Base-by-base conservation (phyloP, 495 filamentous ascomycete genomes). In the Penicillium manginii region DNA sequence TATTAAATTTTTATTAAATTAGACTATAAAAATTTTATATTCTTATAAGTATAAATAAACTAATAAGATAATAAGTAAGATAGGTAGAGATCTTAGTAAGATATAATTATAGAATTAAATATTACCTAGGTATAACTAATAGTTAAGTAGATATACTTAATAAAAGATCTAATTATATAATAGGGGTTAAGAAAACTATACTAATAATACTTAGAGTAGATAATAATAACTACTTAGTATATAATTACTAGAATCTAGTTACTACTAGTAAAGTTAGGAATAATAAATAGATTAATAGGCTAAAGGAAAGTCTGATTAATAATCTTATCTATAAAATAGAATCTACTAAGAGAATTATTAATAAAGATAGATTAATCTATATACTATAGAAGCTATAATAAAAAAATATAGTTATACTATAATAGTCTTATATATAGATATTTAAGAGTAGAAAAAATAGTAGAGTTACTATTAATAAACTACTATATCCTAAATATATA, bases 1-100 rank as follows among this genome's bases (percentile, higher is more conserved):
- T 18, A 69, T 11, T 11, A 26, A 31, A 21, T 66, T 11, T 50
- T 55, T 3, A 52, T 67, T 6, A 59, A 57, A 35, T 64, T 39
- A 4, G 62, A 73, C 40, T 35, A 70, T 22, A 46, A 59, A 17
- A 69, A 64, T 48, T 60, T 71, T 0, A 52, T 39, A 15, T 57
- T 31, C 7, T 72, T 17, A 63, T 45, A 1, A 63, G 15, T 10
- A 61, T 23, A 8, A 67, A 69, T 33, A 23, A 48, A 22, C 37
- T 73, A 7, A 64, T 6, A 6, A 18, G 43, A 57, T 21, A 51
- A 48, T 49, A 70, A 46, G 58, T 46, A 3, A 14, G 54, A 52
- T 66, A 32, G 42, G 11, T 14, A 31, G 50, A 67, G 47, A 54
- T n/a, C n/a, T n/a, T n/a, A n/a, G n/a, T n/a, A n/a, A n/a, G n/a